These are phyloP conservation scores for Podaxis rugospora DNA, from an alignment of 768 basidiomycete genomes.

Conservation along the genomic window DNA sequence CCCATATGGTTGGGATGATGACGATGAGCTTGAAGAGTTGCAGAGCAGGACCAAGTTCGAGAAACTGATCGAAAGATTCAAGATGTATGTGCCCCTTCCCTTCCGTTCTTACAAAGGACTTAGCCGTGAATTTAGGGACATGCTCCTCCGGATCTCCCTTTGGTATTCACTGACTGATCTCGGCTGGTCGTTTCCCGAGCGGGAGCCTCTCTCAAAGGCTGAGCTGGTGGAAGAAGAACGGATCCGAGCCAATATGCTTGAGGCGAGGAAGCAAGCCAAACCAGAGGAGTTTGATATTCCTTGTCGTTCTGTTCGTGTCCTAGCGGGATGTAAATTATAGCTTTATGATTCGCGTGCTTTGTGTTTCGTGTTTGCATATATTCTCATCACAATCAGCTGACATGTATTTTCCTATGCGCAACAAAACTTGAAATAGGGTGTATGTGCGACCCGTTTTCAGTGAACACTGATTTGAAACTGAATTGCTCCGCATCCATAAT, in stretches of 20 bases:
- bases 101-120: background rate
- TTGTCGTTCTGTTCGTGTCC: conserved; percentile 55
- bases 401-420: background rate
- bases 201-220: conserved; percentile 63
- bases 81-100: conserved; percentile 24
- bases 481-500: no score
- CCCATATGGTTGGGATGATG: conserved; percentile 68
- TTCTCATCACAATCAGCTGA: background rate
- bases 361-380: background rate
- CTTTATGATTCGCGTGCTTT: background rate
- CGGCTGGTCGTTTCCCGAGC: conserved; percentile 54
- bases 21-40: conserved; percentile 54
- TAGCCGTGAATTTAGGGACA: conserved; percentile 43
- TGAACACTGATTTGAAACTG: no score
- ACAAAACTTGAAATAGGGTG: background rate
- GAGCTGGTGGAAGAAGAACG: conserved; percentile 67
- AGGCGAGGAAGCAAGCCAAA: conserved; percentile 48
- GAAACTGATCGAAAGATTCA: conserved; percentile 53
- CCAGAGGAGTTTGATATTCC: conserved; percentile 48
- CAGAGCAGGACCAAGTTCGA: conserved; percentile 58
- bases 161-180: conserved; percentile 60
- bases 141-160: conserved; percentile 57
- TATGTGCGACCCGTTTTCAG: no score
- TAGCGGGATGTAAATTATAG: conserved; percentile 54
- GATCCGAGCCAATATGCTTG: conserved; percentile 53